Evolutionary conservation across 352 stramenopile species (phyloP).

Genomic region (Elongisporangium prolatum): DNA sequence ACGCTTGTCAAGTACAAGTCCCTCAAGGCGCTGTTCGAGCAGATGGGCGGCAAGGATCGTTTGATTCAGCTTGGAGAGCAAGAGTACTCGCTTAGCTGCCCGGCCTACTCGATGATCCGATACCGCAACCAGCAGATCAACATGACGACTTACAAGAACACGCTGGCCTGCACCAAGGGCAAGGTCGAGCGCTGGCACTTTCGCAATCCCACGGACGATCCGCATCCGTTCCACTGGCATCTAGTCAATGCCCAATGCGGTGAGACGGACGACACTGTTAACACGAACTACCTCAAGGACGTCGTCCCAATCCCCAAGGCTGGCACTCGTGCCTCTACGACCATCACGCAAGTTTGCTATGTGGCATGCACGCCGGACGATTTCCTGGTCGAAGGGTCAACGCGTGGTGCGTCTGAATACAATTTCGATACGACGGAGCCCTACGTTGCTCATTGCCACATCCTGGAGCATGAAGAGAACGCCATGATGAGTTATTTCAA

Average conservation of each 20-base stretch:
- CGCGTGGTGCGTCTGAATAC: constrained; percentile 44
- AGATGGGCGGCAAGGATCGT: constrained; percentile 39
- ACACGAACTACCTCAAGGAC: constrained; percentile 66
- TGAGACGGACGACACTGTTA: constrained; percentile 45
- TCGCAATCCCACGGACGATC: constrained; percentile 70
- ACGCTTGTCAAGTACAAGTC: constrained; percentile 41
- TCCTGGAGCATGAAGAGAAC: constrained; percentile 11
- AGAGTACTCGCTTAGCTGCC: constrained; percentile 34
- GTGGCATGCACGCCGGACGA: constrained; percentile 68
- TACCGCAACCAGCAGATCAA: constrained; percentile 57
- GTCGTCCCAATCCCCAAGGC: constrained; percentile 71
- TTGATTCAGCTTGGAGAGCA: constrained; percentile 52
- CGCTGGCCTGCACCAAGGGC: constrained; percentile 54
- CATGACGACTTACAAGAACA: constrained; percentile 43
- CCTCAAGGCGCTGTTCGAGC: constrained; percentile 44
- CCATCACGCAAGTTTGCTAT: constrained; percentile 67
- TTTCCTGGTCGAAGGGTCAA: constrained; percentile 51
- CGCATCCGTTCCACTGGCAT: constrained; percentile 77
- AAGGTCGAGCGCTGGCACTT: constrained; percentile 80
- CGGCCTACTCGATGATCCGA: constrained; percentile 36
- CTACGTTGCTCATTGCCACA: not conserved
- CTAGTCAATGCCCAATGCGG: constrained; percentile 71
- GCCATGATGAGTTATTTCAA: constrained; percentile 9
- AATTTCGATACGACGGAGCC: constrained; percentile 51
- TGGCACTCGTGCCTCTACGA: constrained; percentile 18